Evolutionary conservation across 2,329 filamentous ascomycete genomes (phyloP).

Genomic region (Colletotrichum simmondsii): DNA sequence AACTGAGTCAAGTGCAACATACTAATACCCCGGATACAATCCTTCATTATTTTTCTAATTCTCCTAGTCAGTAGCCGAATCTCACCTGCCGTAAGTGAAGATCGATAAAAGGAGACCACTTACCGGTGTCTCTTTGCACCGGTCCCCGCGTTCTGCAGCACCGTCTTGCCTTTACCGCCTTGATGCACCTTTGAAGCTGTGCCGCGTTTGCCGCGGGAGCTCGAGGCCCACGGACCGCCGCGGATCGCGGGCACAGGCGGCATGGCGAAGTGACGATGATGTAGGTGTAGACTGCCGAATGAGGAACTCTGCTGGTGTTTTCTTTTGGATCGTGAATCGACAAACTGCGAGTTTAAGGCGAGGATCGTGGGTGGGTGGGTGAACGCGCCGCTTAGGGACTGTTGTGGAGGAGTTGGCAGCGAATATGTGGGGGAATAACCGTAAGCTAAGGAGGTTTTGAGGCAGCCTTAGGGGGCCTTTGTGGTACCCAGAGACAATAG

Average conservation of each 20-base stretch:
- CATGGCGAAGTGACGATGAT: conserved; percentile 36
- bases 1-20: conserved; percentile 19
- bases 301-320: background rate
- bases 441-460: too few relatives aligned
- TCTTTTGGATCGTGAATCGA: background rate
- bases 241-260: conserved; percentile 40
- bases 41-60: conserved; percentile 58
- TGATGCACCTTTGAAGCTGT: background rate
- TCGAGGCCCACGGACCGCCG: conserved; percentile 41
- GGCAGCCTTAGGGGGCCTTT: too few relatives aligned
- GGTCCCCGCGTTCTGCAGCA: conserved; percentile 36
- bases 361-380: too few relatives aligned
- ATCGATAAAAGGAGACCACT: background rate
- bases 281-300: background rate
- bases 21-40: conserved; percentile 63
- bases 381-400: too few relatives aligned
- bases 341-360: too few relatives aligned
- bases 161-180: conserved; percentile 36
- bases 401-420: too few relatives aligned
- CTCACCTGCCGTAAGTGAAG: background rate
- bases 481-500: too few relatives aligned
- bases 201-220: conserved; percentile 31
- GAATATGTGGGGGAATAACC: too few relatives aligned
- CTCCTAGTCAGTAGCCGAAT: background rate
- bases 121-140: conserved; percentile 42